Base-by-base conservation (phyloP, 2,329 filamentous ascomycete species). In the Ophiosphaerella narmari region DNA sequence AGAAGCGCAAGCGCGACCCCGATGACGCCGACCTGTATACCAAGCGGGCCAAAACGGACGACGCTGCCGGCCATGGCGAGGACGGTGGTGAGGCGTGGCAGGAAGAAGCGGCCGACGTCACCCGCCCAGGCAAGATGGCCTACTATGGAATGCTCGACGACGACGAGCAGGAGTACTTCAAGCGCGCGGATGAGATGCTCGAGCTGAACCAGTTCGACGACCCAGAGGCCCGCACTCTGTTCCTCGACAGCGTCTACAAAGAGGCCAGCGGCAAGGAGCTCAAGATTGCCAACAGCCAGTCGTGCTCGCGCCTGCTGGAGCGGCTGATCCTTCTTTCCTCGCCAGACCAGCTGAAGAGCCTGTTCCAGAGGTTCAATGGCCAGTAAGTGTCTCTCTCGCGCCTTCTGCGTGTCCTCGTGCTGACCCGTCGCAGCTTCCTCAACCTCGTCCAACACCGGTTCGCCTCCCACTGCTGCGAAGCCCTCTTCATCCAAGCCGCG, bases 381-480 rank as follows among this genome's bases (percentile, higher is more conserved):
- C 90, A 97, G 80, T 82, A 70, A 55, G 80, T 77, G 11, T 14
- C 35, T 29, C 37, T 6, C 7, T 18, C 24, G 33, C 39, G 16
- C 41, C 32, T 52, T 26, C 39, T 29, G 26, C 43, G 24, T 16
- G 14, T 37, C 39, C 11, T 29, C 26, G 7, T n/a, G 39, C 53
- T 61, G 53, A 61, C 62, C 58, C 39, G 6, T 33, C 31, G 32
- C 61, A 83, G 80, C 74, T 96, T 97, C 74, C 78, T 93, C 50
- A 88, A 92, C 63, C 82, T 99, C 24, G 86, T 97, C 43, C 92
- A 95, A 71, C 94, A 99, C 75, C 88, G 94, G 14, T 99, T 99
- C 67, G 94, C 94, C 5, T 96, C 92, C 53, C 94, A 99, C 77
- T 97, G 93, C 75, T 97, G 92, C 71, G 94, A 99, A 76, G 90